A percentile compares a stretch with the other conserved stretches of the same genome.
These are phyloP conservation scores for Calocybe gangraenosa DNA, from an alignment of 768 basidiomycete genomes.

Conservation along the genomic window DNA sequence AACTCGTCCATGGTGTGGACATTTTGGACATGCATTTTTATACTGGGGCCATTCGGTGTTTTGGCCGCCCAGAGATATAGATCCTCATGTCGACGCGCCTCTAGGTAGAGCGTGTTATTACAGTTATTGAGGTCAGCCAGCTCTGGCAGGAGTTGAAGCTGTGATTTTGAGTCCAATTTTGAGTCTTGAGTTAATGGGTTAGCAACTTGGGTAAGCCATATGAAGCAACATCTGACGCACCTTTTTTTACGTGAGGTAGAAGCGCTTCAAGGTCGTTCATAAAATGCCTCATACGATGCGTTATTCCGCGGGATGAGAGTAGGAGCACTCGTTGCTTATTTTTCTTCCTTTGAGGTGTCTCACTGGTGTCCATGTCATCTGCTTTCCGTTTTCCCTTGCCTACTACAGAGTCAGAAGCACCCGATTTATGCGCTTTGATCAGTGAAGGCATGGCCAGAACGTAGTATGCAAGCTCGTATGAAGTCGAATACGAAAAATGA, in stretches of 20 bases:
- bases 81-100: constrained; percentile 93
- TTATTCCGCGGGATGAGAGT: constrained; percentile 90
- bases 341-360: constrained; percentile 47
- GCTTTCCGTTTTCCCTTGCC: constrained; percentile 62
- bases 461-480: no score
- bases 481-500: no score
- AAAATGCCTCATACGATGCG: constrained; percentile 94
- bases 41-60: constrained; percentile 95
- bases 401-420: constrained; percentile 47
- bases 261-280: constrained; percentile 92
- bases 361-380: constrained; percentile 54
- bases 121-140: constrained; percentile 96
- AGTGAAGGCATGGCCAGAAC: no score
- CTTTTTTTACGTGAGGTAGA: constrained; percentile 95
- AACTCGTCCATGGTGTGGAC: constrained; percentile 99
- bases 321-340: constrained; percentile 96
- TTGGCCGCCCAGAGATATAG: constrained; percentile 96
- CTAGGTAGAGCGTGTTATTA: constrained; percentile 96
- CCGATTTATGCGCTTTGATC: constrained; percentile 58
- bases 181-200: constrained; percentile 56
- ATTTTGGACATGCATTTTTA: constrained; percentile 98
- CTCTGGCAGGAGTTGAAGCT: constrained; percentile 88
- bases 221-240: constrained; percentile 35
- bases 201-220: neutral
- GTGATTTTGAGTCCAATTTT: constrained; percentile 96